Conservation (phyloP, 495 filamentous ascomycete genomes). For the Penicillium lagena region DNA sequence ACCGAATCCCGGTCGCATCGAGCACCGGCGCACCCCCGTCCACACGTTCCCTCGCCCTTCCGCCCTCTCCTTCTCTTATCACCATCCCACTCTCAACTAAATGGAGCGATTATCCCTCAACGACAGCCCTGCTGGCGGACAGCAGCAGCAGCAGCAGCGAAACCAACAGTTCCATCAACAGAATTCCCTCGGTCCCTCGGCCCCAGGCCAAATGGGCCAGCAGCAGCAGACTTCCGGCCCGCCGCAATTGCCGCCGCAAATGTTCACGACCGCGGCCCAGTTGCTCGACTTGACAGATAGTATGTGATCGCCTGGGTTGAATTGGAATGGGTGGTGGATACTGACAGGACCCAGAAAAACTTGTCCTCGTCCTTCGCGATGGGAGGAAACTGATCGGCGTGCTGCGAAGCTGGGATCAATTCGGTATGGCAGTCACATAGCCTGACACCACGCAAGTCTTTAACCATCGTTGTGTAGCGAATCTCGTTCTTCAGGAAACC, state of each 20-base stretch:
- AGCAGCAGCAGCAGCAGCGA: conserved; percentile 23
- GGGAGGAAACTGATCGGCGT: conserved; percentile 91
- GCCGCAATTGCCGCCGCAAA: conserved; percentile 60
- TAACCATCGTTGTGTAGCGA: conserved; percentile 50
- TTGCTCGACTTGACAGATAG: conserved; percentile 94
- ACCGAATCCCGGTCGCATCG: conserved; percentile 1
- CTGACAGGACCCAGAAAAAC: conserved; percentile 64
- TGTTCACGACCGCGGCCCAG: conserved; percentile 98
- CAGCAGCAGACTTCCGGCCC: conserved; percentile 25
- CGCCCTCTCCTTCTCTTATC: conserved; percentile 4
- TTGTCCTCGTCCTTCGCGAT: conserved; percentile 82
- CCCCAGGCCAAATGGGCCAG: conserved; percentile 1
- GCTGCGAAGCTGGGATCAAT: conserved; percentile 95
- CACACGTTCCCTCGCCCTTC: neutral
- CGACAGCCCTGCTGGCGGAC: conserved; percentile 25
- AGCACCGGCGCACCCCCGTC: conserved; percentile 3
- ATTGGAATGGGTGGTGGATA: neutral
- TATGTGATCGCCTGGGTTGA: conserved; percentile 29
- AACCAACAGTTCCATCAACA: conserved; percentile 16
- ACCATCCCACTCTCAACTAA: conserved; percentile 3
- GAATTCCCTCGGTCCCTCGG: conserved; percentile 16
- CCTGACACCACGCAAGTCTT: neutral
- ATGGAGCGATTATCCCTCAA: conserved; percentile 40
- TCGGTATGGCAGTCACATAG: conserved; percentile 53
- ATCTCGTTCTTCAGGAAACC: conserved; percentile 88